phyloP scores from a whole-genome alignment of 1,284 basidiomycete genomes.

The Ustilago sp. region DNA sequence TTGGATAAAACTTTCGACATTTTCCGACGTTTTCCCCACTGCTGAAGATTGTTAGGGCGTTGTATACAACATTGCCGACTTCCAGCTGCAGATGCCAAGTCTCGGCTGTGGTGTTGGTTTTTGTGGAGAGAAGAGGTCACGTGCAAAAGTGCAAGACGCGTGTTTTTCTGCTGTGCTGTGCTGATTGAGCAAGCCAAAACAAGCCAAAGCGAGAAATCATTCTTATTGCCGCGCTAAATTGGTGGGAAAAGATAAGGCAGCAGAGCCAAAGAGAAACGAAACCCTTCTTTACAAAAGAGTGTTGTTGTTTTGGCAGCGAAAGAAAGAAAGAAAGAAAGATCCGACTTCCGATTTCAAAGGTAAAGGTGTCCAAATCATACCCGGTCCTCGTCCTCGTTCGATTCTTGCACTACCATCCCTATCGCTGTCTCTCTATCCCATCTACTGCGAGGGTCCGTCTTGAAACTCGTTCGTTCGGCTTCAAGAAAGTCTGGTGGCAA shows the following conservation, averaged over 20 bases:
- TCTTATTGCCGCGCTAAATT: too few relatives aligned
- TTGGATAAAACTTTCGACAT: too few relatives aligned
- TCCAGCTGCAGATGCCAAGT: neutral
- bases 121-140: slow-evolving; percentile 21
- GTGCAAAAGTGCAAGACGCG: slow-evolving; percentile 7
- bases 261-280: neutral
- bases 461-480: neutral
- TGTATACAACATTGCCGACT: neutral
- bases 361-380: neutral
- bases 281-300: neutral
- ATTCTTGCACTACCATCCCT: neutral
- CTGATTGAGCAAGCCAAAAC: slow-evolving; percentile 8
- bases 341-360: neutral
- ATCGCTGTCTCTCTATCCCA: neutral
- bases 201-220: neutral
- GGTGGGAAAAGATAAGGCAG: neutral
- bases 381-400: neutral
- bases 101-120: slow-evolving; percentile 8
- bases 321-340: neutral
- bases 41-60: neutral
- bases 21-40: too few relatives aligned
- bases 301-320: neutral
- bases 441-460: neutral
- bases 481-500: too few relatives aligned
- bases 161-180: neutral